Evolutionary conservation across 345 rosid genomes (phyloP).

Genomic region (Hibiscus tridactylites): DNA sequence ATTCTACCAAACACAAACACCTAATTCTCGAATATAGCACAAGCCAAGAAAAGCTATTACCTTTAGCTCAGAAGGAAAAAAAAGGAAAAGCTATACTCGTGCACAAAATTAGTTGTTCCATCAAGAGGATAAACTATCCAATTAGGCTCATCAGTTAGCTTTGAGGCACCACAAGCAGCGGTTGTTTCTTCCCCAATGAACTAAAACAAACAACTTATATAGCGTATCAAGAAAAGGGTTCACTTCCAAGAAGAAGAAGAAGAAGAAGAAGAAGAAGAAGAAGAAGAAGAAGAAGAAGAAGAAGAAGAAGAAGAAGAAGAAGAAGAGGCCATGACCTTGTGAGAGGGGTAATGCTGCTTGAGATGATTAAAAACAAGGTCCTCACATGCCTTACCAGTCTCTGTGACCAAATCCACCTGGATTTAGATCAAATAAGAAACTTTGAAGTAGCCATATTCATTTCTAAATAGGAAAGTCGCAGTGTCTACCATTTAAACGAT

Average conservation of each 20-base stretch:
- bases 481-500: neutral
- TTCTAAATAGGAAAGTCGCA: neutral
- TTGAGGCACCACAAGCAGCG: neutral
- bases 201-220: neutral
- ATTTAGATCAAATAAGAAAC: neutral
- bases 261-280: too few species aligned
- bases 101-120: neutral
- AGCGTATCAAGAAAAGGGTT: neutral
- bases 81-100: neutral
- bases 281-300: too few species aligned
- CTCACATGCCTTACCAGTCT: conserved; percentile 96
- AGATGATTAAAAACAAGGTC: conserved; percentile 17
- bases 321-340: neutral
- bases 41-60: too few species aligned
- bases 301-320: too few species aligned
- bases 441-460: neutral
- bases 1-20: too few species aligned
- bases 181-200: neutral
- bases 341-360: neutral
- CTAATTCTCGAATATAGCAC: neutral
- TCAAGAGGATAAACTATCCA: neutral
- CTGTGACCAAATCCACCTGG: conserved; percentile 95
- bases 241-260: neutral
- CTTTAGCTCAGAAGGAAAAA: too few species aligned
- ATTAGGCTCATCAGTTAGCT: neutral